Evolutionary conservation across 345 rosid species (phyloP).

Genomic region (Lepidium didymum): DNA sequence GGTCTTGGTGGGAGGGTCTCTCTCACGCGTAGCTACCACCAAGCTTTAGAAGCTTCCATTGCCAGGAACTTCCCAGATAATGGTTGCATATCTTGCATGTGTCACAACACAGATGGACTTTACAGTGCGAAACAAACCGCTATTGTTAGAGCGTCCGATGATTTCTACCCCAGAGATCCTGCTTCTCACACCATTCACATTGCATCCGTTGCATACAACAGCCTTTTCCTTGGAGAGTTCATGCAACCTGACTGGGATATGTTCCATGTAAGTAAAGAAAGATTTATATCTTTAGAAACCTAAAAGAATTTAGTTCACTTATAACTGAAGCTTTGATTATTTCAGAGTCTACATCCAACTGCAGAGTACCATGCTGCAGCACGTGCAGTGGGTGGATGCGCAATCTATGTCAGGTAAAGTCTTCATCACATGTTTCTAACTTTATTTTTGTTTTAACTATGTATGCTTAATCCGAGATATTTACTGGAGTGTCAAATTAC

Average conservation of each 20-base stretch:
- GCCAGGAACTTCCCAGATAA: constrained; percentile 76
- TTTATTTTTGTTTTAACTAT: not conserved
- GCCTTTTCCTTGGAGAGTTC: constrained; percentile 91
- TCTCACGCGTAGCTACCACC: constrained; percentile 76
- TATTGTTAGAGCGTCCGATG: constrained; percentile 93
- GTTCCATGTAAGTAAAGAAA: constrained; percentile 79
- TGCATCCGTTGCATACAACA: constrained; percentile 86
- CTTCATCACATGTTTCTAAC: not conserved
- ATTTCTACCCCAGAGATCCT: constrained; percentile 85
- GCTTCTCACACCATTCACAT: constrained; percentile 96
- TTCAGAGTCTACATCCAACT: constrained; percentile 91
- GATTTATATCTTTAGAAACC: not conserved
- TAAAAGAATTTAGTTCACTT: not conserved
- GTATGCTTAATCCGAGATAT: not conserved
- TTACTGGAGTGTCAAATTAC: not conserved
- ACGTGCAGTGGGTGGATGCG: constrained; percentile 91
- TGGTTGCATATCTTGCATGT: constrained; percentile 96
- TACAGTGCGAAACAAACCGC: constrained; percentile 95
- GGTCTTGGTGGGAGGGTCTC: constrained; percentile 96
- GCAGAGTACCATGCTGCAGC: constrained; percentile 97
- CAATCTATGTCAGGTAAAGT: constrained; percentile 87
- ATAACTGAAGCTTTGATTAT: constrained; percentile 8
- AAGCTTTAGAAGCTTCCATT: constrained; percentile 89
- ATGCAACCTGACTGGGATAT: constrained; percentile 99
- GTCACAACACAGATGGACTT: constrained; percentile 89